Evolutionary conservation across 495 filamentous ascomycete genomes (phyloP), one percentile per base, ranked within the genome.

Genomic region (Hypoxylon lienhwacheense): DNA sequence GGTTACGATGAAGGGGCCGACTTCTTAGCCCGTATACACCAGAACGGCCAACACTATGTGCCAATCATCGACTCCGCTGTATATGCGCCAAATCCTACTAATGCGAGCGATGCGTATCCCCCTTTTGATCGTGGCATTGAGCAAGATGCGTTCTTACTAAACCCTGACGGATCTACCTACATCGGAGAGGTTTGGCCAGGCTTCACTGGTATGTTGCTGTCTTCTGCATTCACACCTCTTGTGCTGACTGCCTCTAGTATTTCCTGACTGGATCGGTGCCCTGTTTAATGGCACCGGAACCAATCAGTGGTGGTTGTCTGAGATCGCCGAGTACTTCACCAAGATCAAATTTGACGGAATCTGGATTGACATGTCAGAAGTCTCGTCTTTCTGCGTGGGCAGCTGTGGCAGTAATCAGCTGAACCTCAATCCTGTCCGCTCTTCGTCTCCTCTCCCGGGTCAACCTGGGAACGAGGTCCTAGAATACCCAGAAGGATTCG

Each of bases 361-460:
- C 29, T 96, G 90, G 90, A 93, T 93, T 37, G 88, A 91, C 55
- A 90, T 91, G 87, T 89, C 85, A 32, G 88, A 91, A 64, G 83
- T 84, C 1, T 83, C 87, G 12, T 90, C 86, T 0, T 92, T 92
- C 78, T 93, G 89, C 53, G 80, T 87, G 8, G 89, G 89, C 4
- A 86, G 81, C 62, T 92, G 89, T 53, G 88, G 89, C 19, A 81
- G 77, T 24, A 72, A 73, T 1, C 89, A 90, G 44, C 66, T 90
- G 34, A 80, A 78, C 4, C 63, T 88, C 47, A 89, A 90, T 57
- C 86, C 86, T 0, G 81, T 81, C 2, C 87, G 89, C 64, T 83
- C 82, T 15, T 76, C 81, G 4, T 90, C 89, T 54, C 16, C 46
- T 1, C 77, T 91, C 2, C 86, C 85, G 4, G 87, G 88, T 2